These are phyloP conservation scores for Sarcodon aspratus DNA, from an alignment of 768 basidiomycete genomes.

Conservation along the genomic window DNA sequence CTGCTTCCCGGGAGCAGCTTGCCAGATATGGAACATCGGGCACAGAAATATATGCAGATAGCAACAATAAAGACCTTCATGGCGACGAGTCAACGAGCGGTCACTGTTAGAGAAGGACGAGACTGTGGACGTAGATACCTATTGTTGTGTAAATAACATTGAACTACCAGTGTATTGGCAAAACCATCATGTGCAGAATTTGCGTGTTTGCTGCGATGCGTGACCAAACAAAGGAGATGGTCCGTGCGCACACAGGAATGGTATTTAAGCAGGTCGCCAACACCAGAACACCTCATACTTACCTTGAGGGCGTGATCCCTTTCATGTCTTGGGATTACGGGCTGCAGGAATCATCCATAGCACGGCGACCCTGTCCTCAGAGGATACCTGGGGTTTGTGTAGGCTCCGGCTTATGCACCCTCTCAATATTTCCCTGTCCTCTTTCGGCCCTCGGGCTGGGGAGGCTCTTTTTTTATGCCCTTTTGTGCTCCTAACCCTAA, in stretches of 20 bases:
- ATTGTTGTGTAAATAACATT: too few species aligned
- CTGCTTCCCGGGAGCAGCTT: too few species aligned
- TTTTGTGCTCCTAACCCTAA: conserved; percentile 17
- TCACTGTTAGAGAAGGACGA: too few species aligned
- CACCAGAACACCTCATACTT: conserved; percentile 18
- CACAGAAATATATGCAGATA: too few species aligned
- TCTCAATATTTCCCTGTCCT: conserved; percentile 35
- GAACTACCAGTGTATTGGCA: too few species aligned
- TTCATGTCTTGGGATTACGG: conserved; percentile 24
- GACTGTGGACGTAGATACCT: too few species aligned
- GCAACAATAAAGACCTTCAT: too few species aligned
- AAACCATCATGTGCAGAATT: too few species aligned
- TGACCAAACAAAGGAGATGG: conserved; percentile 4
- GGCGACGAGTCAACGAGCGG: too few species aligned
- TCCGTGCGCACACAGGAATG: conserved; percentile 12
- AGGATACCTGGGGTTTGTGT: conserved; percentile 34
- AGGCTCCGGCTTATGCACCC: conserved; percentile 32
- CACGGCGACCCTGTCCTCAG: conserved; percentile 47
- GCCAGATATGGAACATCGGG: too few species aligned
- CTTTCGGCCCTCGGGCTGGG: conserved; percentile 42
- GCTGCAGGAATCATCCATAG: conserved; percentile 29
- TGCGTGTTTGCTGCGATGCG: too few species aligned
- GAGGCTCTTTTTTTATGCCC: conserved; percentile 25
- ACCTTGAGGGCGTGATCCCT: conserved; percentile 24
- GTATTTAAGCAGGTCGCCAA: conserved; percentile 10